These are phyloP conservation scores for Volvariella surrecta DNA, from an alignment of 1,284 basidiomycete genomes.

Conservation along the genomic window DNA sequence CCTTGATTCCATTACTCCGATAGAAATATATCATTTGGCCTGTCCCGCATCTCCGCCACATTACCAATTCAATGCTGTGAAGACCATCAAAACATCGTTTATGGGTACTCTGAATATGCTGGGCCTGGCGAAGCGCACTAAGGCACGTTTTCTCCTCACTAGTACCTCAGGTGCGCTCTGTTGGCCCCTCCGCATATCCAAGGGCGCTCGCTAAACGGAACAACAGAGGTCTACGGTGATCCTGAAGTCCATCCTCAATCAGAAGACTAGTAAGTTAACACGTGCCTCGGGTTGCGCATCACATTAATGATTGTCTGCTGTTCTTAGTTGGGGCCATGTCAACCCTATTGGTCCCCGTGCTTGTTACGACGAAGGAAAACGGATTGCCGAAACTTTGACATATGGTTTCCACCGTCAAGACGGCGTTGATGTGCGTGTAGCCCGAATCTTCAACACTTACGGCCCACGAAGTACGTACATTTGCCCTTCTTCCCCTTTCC, in stretches of 20 bases:
- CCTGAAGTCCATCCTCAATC: slow-evolving; percentile 94
- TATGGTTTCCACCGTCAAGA: slow-evolving; percentile 95
- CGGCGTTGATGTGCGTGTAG: slow-evolving; percentile 90
- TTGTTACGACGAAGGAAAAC: slow-evolving; percentile 98
- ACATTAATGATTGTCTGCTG: not conserved
- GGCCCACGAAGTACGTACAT: slow-evolving; percentile 31
- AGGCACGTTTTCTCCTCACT: slow-evolving; percentile 92
- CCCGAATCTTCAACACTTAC: slow-evolving; percentile 93
- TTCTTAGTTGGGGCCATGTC: slow-evolving; percentile 86
- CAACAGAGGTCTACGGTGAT: slow-evolving; percentile 89
- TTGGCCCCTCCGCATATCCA: slow-evolving; percentile 2
- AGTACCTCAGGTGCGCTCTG: slow-evolving; percentile 73
- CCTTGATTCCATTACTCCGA: slow-evolving; percentile 7
- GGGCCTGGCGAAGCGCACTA: slow-evolving; percentile 94
- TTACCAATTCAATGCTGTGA: slow-evolving; percentile 93
- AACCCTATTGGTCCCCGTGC: slow-evolving; percentile 96
- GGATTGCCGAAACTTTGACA: slow-evolving; percentile 90
- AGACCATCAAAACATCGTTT: slow-evolving; percentile 98
- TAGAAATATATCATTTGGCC: slow-evolving; percentile 95
- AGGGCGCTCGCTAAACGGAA: not conserved
- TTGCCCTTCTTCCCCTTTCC: not conserved
- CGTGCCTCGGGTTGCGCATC: slow-evolving; percentile 3
- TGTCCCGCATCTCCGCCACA: slow-evolving; percentile 95
- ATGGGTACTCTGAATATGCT: slow-evolving; percentile 98
- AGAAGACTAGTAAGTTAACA: slow-evolving; percentile 81